phyloP scores from a whole-genome alignment of 192 early-diverging fungal genomes.

The Chytriomyces sp. region DNA sequence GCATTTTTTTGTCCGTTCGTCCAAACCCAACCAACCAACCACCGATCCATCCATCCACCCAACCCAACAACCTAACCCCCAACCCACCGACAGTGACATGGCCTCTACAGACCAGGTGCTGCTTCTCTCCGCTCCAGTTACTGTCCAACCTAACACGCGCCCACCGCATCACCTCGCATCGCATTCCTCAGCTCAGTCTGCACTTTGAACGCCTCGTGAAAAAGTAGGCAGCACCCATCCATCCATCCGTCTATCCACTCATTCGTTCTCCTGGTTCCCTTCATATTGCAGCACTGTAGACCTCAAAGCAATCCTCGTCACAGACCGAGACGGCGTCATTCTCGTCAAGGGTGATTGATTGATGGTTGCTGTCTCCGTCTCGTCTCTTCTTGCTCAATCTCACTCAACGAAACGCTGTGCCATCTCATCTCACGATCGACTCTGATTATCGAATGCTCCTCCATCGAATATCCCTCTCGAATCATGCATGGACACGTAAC shows the following conservation, averaged over 20 bases:
- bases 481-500: too few species aligned
- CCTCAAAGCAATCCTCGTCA: slow-evolving; percentile 24
- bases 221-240: background rate
- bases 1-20: background rate
- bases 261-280: background rate
- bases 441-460: too few species aligned
- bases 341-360: slow-evolving; percentile 28
- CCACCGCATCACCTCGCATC: background rate
- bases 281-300: slow-evolving; percentile 2
- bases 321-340: slow-evolving; percentile 34
- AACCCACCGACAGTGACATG: too few species aligned
- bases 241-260: background rate
- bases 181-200: background rate
- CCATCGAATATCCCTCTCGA: too few species aligned
- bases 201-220: slow-evolving; percentile 17
- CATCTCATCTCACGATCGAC: too few species aligned
- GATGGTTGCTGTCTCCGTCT: too few species aligned
- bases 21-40: background rate
- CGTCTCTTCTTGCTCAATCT: too few species aligned
- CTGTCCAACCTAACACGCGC: too few species aligned
- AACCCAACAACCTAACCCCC: background rate
- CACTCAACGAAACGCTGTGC: too few species aligned
- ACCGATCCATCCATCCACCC: too few species aligned
- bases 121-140: too few species aligned
- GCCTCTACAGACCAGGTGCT: too few species aligned